Evolutionary conservation across 768 basidiomycete genomes (phyloP), one percentile per base, ranked within the genome.

Genomic region (Russula sp.): DNA sequence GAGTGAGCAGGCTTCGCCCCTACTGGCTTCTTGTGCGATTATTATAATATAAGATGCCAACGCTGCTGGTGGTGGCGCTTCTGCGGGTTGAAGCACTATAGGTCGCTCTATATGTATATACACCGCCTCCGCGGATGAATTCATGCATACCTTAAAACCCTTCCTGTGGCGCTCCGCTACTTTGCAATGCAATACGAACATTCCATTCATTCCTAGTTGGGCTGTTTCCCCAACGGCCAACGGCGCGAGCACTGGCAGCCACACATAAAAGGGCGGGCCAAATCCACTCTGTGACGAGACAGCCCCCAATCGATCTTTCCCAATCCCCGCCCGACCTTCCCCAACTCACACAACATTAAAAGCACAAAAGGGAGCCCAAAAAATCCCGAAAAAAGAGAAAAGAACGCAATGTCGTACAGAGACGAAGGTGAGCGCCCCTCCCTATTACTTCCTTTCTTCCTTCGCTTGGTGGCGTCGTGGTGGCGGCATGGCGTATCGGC

Each of bases 361-460:
- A n/a, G n/a, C n/a, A n/a, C n/a, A n/a, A n/a, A n/a, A n/a, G n/a
- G n/a, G 11, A 57, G 44, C 5, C 2, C 1, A 24, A 56, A 16
- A 5, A 14, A 7, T n/a, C n/a, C 11, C 22, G n/a, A 40, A 24
- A 16, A 40, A 52, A 13, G 30, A 20, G 8, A 28, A 30, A 50
- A 13, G 14, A 44, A 16, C 42, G 36, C 24, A 53, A 63, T 63
- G 62, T 63, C 56, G 11, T 52, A 20, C 32, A n/a, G 40, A 28
- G 22, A 57, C n/a, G 56, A n/a, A 51, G 62, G 62, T 63, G 50
- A 57, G 62, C 13, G 28, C 3, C 28, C 28, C 28, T 30, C 16
- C 7, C 22, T 32, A 16, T 28, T 16, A 28, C 11, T 24, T 36
- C 44, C 28, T 24, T 54, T 0, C 20, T 46, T 55, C 24, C 26